Percentiles rank a stretch among this genome's conserved stretches.
Evolutionary conservation across 306 rosid species (phyloP).

Genomic region (Herpetospermum pedunculosum): DNA sequence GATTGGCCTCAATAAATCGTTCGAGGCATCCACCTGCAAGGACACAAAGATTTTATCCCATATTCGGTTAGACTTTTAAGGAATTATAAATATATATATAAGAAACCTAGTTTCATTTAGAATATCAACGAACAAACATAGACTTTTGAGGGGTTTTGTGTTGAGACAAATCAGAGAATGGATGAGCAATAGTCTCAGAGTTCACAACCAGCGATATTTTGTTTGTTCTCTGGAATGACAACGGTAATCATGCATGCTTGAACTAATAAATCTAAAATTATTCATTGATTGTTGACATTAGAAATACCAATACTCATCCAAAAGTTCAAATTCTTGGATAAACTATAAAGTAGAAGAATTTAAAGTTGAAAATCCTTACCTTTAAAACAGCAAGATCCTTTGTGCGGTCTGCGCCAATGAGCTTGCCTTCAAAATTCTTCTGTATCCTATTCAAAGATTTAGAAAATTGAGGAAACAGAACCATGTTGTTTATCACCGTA

Average conservation of each 20-base stretch:
- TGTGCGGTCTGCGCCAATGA: slow-evolving; percentile 88
- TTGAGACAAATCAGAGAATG: neutral
- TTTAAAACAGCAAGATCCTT: slow-evolving; percentile 95
- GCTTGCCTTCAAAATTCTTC: slow-evolving; percentile 84
- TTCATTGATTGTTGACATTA: neutral
- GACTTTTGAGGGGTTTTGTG: neutral
- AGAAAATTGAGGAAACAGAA: slow-evolving; percentile 14
- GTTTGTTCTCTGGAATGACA: neutral
- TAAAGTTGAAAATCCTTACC: slow-evolving; percentile 21
- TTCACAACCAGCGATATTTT: neutral
- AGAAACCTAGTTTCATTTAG: neutral
- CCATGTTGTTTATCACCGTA: neutral
- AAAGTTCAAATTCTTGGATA: neutral
- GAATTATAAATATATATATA: neutral
- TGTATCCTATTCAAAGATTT: slow-evolving; percentile 33
- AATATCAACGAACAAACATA: neutral
- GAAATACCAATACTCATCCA: neutral
- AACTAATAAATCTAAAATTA: neutral
- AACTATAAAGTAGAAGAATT: neutral
- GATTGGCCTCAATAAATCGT: slow-evolving; percentile 66
- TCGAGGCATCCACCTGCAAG: slow-evolving; percentile 72
- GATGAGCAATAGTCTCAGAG: neutral
- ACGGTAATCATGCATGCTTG: neutral
- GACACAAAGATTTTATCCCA: slow-evolving; percentile 8
- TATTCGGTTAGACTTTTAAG: neutral